phyloP scores from a whole-genome alignment of 345 rosid species.

The Anastatica hierochuntica region DNA sequence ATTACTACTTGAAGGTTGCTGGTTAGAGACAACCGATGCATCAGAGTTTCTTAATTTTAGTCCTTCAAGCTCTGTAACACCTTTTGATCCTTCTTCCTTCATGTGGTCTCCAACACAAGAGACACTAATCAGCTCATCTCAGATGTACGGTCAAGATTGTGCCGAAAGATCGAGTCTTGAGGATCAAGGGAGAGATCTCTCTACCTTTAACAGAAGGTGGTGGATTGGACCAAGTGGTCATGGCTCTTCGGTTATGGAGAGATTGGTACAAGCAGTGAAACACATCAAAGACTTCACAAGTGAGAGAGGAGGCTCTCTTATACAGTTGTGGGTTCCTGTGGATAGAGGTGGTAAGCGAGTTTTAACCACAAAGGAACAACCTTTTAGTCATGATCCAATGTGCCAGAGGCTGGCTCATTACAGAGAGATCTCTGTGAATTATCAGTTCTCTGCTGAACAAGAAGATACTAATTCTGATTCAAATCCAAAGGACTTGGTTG shows the following conservation, averaged over 20 bases:
- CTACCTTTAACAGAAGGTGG: conserved; percentile 34
- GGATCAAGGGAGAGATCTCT: conserved; percentile 23
- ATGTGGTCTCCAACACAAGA: conserved; percentile 39
- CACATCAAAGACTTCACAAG: conserved; percentile 46
- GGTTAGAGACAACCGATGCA: conserved; percentile 76
- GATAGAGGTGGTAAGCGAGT: conserved; percentile 50
- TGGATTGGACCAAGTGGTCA: conserved; percentile 69
- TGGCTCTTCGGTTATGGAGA: conserved; percentile 49
- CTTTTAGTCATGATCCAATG: conserved; percentile 53
- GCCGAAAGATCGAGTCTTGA: conserved; percentile 24
- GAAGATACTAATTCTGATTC: conserved; percentile 29
- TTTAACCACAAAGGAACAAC: conserved; percentile 62
- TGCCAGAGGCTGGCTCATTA: conserved; percentile 55
- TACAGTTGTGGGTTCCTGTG: conserved; percentile 92
- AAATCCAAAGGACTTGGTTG: conserved; percentile 40
- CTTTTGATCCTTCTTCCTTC: conserved; percentile 36
- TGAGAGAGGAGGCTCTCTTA: conserved; percentile 63
- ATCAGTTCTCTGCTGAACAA: conserved; percentile 56
- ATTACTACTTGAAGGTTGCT: conserved; percentile 73
- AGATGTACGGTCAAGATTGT: conserved; percentile 30
- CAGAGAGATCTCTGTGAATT: conserved; percentile 65
- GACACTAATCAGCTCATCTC: conserved; percentile 20
- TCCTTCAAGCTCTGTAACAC: conserved; percentile 35
- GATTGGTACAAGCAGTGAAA: conserved; percentile 60
- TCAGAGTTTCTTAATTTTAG: conserved; percentile 52